These are phyloP conservation scores for Alloteropsis semialata DNA, from an alignment of 176 grass and related monocot species.

Conservation along the genomic window DNA sequence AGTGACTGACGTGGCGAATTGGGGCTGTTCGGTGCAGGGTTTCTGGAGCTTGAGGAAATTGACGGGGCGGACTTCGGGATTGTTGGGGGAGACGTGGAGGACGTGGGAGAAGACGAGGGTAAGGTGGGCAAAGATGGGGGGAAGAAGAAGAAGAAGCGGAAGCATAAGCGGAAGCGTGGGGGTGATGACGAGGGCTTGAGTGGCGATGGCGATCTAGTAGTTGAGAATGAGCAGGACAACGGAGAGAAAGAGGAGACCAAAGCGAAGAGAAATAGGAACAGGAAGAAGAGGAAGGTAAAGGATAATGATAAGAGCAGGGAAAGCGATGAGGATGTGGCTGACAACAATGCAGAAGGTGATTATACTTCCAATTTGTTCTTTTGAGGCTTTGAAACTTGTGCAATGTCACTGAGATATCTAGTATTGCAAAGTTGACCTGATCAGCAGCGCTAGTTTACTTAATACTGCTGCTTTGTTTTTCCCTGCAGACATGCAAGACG, in stretches of 20 bases:
- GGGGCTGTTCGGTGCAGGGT: slow-evolving; percentile 45
- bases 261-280: slow-evolving; percentile 34
- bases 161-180: slow-evolving; percentile 50
- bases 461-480: not conserved
- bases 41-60: slow-evolving; percentile 90
- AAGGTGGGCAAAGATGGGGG: slow-evolving; percentile 17
- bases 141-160: slow-evolving; percentile 32
- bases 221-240: slow-evolving; percentile 5
- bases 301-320: slow-evolving; percentile 7
- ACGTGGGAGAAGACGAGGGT: slow-evolving; percentile 20
- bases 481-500: slow-evolving; percentile 26
- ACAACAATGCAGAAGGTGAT: slow-evolving; percentile 53
- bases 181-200: not conserved
- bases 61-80: slow-evolving; percentile 72
- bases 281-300: slow-evolving; percentile 54
- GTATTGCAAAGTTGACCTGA: not conserved
- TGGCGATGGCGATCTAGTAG: not conserved
- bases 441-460: not conserved
- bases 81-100: slow-evolving; percentile 31
- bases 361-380: not conserved
- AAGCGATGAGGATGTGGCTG: not conserved
- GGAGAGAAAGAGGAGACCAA: slow-evolving; percentile 10
- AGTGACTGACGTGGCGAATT: slow-evolving; percentile 2
- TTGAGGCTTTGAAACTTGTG: slow-evolving; percentile 16
- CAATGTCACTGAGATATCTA: not conserved